Conservation (phyloP, 768 basidiomycete species). For the Psilocybe cyanescens region DNA sequence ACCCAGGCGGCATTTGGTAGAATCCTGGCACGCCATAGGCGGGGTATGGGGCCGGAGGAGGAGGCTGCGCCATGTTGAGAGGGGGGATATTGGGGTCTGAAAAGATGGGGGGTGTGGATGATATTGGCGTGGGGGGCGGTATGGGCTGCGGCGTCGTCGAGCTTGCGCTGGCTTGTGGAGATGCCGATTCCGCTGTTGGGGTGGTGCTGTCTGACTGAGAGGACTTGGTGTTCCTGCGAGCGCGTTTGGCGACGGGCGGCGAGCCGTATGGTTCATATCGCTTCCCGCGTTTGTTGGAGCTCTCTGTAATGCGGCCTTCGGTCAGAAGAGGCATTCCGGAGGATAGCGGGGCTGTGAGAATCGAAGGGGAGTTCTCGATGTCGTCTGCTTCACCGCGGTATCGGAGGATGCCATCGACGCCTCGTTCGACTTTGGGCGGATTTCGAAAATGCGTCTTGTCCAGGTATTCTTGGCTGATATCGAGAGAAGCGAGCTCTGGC, state of each 20-base stretch:
- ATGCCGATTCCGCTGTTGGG: conserved; percentile 16
- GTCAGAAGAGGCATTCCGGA: conserved; percentile 48
- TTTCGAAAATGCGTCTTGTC: conserved; percentile 91
- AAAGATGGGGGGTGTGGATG: conserved; percentile 9
- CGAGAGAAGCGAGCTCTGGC: conserved; percentile 83
- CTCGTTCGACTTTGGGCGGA: conserved; percentile 87
- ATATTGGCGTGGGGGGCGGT: conserved; percentile 10
- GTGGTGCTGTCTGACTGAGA: conserved; percentile 22
- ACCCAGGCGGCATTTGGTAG: conserved; percentile 15
- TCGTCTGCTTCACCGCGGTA: conserved; percentile 89
- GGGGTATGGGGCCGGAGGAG: conserved; percentile 16
- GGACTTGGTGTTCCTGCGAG: conserved; percentile 37
- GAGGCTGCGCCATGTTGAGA: background rate
- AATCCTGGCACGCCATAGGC: conserved; percentile 21
- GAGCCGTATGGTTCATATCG: conserved; percentile 48
- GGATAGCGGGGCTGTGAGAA: conserved; percentile 46
- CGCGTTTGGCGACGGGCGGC: conserved; percentile 34
- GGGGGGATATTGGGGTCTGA: conserved; percentile 18
- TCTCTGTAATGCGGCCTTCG: conserved; percentile 46
- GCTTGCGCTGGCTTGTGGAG: conserved; percentile 19
- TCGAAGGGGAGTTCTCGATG: conserved; percentile 46
- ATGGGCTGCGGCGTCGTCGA: conserved; percentile 22
- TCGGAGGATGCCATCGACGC: conserved; percentile 77
- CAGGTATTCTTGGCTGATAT: conserved; percentile 87
- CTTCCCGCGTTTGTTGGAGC: conserved; percentile 38